These are phyloP conservation scores for Termitomyces sp. DNA, from an alignment of 768 basidiomycete species.

Conservation along the genomic window DNA sequence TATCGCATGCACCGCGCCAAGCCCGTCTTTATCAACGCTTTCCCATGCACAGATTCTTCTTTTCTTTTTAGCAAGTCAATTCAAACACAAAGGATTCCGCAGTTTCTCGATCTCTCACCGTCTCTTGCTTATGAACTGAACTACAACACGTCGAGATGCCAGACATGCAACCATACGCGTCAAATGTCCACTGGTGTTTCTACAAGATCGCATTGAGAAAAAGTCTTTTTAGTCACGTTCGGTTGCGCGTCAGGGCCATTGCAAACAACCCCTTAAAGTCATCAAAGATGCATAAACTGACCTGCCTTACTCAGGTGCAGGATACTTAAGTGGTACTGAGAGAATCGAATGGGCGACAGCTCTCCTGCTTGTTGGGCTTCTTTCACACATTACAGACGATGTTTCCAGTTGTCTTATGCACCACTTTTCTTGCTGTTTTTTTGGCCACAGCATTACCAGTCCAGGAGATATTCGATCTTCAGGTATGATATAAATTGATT, in stretches of 20 bases:
- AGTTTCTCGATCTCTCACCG: background rate
- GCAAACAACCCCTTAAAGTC: too few relatives aligned
- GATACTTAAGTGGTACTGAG: background rate
- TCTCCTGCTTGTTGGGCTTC: background rate
- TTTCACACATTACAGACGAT: background rate
- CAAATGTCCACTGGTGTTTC: background rate
- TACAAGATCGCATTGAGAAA: background rate
- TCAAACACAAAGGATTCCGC: background rate
- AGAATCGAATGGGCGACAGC: background rate
- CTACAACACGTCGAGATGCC: background rate
- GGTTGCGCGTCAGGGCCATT: too few relatives aligned
- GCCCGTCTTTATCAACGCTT: background rate
- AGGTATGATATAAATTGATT: slow-evolving; percentile 1
- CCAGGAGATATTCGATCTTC: slow-evolving; percentile 10
- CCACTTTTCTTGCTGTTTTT: background rate
- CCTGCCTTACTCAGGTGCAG: too few relatives aligned
- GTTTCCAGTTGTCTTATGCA: slow-evolving; percentile 7
- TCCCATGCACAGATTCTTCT: background rate
- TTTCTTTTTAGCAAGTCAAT: background rate
- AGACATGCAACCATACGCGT: too few relatives aligned
- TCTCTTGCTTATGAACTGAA: background rate
- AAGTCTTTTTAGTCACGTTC: background rate
- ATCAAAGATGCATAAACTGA: too few relatives aligned
- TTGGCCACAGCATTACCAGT: slow-evolving; percentile 5
- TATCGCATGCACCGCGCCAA: background rate